Evolutionary conservation across 2,329 filamentous ascomycete species (phyloP).

Genomic region (Fusarium agapanthi): DNA sequence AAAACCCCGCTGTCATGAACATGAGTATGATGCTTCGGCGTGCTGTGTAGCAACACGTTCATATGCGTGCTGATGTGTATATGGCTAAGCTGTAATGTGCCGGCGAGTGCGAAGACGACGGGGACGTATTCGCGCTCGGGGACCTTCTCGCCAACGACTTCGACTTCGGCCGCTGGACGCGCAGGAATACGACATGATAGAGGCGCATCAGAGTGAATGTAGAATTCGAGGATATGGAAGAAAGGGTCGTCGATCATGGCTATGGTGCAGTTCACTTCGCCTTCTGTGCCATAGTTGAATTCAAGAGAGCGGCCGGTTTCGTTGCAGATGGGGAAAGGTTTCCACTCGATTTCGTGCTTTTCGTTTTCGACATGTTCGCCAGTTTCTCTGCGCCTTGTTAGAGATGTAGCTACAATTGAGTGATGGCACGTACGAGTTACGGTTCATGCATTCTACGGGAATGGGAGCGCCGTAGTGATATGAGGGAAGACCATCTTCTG

Average conservation of each 20-base stretch:
- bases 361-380: constrained; percentile 88
- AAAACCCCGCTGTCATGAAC: constrained; percentile 79
- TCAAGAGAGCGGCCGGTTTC: constrained; percentile 86
- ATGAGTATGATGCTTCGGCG: constrained; percentile 68
- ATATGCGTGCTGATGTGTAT: constrained; percentile 89
- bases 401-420: neutral
- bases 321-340: constrained; percentile 89
- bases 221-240: constrained; percentile 94
- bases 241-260: constrained; percentile 79
- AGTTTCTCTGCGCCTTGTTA: constrained; percentile 69
- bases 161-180: constrained; percentile 68
- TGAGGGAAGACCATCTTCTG: constrained; percentile 61
- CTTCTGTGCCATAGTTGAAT: constrained; percentile 84
- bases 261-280: constrained; percentile 86
- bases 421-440: constrained; percentile 68
- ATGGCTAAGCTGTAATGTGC: constrained; percentile 87
- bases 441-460: constrained; percentile 76
- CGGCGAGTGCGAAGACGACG: constrained; percentile 86
- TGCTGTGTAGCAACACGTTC: constrained; percentile 84
- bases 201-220: constrained; percentile 95
- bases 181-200: constrained; percentile 89
- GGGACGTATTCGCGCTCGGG: constrained; percentile 75
- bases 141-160: constrained; percentile 61
- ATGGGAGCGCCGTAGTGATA: constrained; percentile 75
- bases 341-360: constrained; percentile 86